Conservation (phyloP, 2,329 filamentous ascomycete genomes). For the Escovopsis sp. region DNA sequence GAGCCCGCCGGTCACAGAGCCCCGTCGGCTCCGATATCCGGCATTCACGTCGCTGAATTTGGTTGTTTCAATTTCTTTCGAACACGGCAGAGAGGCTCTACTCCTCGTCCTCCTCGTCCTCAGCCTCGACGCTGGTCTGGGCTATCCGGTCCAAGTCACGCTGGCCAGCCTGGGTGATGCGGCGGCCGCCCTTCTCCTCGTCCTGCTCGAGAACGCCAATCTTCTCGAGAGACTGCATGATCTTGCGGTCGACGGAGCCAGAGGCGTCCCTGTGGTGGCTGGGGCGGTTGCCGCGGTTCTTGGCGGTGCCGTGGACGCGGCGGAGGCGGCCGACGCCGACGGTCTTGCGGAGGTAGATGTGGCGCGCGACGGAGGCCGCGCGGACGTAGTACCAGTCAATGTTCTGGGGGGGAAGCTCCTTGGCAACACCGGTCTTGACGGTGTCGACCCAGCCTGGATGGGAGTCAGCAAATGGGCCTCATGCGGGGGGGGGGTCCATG, state of each 20-base stretch:
- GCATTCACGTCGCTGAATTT: background rate
- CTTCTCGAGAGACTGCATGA: slow-evolving; percentile 96
- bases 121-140: slow-evolving; percentile 61
- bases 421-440: slow-evolving; percentile 93
- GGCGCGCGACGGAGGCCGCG: slow-evolving; percentile 86
- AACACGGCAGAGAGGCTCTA: slow-evolving; percentile 25
- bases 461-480: background rate
- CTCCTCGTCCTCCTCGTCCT: slow-evolving; percentile 51
- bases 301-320: slow-evolving; percentile 89
- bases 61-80: too few relatives aligned
- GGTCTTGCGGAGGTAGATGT: slow-evolving; percentile 99
- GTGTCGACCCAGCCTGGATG: slow-evolving; percentile 88
- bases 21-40: too few relatives aligned
- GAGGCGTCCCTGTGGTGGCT: slow-evolving; percentile 92
- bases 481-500: background rate
- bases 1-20: too few relatives aligned
- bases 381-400: slow-evolving; percentile 94
- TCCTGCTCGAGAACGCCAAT: slow-evolving; percentile 96
- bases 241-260: slow-evolving; percentile 92
- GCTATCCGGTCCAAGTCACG: slow-evolving; percentile 97
- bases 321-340: slow-evolving; percentile 96
- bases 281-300: slow-evolving; percentile 89
- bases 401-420: slow-evolving; percentile 95
- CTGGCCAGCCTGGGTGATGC: slow-evolving; percentile 96
- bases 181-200: slow-evolving; percentile 95